Evolutionary conservation across 345 rosid species (phyloP), one percentile per base, ranked within the genome.

Genomic region (Eucalyptus paniculata): DNA sequence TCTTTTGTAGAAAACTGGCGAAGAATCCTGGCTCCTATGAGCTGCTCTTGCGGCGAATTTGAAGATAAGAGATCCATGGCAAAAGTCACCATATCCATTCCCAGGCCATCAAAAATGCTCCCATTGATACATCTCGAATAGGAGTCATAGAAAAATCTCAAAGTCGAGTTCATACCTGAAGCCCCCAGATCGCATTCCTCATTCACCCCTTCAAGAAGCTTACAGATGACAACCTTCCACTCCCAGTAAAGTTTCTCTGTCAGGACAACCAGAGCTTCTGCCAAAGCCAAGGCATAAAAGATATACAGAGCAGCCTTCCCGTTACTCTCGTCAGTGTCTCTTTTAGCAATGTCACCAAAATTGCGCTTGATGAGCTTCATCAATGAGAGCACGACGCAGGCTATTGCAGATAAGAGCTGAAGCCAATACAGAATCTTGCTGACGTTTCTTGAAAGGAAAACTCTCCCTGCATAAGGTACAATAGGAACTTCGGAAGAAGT

Each of bases 251-350:
- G 16, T 77, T 77, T 77, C 47, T 77, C 83, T 77, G 83, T 40
- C 83, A 77, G 83, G 47, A 77, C 28, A 3, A 77, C 83, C 47
- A 77, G 3, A 40, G 83, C 83, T 77, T 77, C 83, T 77, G 83
- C 83, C 47, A 77, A 77, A 77, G 47, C 83, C 83, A 77, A 12
- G 47, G 3, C 30, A 77, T 77, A 77, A 37, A 77, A 77, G 47
- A 77, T 42, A 77, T 11, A 21, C 49, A 97, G 91, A 89, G 99
- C 95, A 12, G 94, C 87, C n/a, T 94, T 50, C 47, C 97, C 88
- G 91, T 97, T 97, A 88, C 96, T 94, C 91, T 94, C 94, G 86
- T 97, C 99, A 4, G 93, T 88, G 54, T 95, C 96, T 58, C 94
- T 96, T 56, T 95, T 93, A 4, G 90, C 91, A 30, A 94, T 86